These are phyloP conservation scores for Melampsora larici-populina DNA, from an alignment of 1,284 basidiomycete species.

Conservation along the genomic window DNA sequence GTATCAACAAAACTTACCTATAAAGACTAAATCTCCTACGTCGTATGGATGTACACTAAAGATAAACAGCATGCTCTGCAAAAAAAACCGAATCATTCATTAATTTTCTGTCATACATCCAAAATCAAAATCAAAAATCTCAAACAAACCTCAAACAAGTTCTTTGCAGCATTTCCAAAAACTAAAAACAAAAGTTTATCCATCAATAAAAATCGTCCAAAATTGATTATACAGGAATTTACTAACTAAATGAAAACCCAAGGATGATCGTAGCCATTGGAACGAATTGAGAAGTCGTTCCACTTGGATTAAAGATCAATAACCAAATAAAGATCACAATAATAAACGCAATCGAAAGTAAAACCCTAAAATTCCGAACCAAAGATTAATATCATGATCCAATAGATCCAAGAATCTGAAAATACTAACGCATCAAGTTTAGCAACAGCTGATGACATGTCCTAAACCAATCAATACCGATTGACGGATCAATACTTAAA, in stretches of 20 bases:
- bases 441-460: slow-evolving; percentile 62
- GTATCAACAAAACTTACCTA: slow-evolving; percentile 47
- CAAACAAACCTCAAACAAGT: slow-evolving; percentile 70
- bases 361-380: slow-evolving; percentile 56
- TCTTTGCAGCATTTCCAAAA: slow-evolving; percentile 76
- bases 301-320: slow-evolving; percentile 69
- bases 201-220: not conserved
- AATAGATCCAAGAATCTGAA: not conserved
- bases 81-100: not conserved
- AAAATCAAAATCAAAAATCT: slow-evolving; percentile 67
- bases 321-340: slow-evolving; percentile 69
- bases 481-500: not conserved
- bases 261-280: slow-evolving; percentile 72
- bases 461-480: slow-evolving; percentile 50
- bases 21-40: slow-evolving; percentile 53
- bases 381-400: not conserved
- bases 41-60: slow-evolving; percentile 52
- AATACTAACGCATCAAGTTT: slow-evolving; percentile 62
- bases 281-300: slow-evolving; percentile 72
- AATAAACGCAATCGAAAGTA: slow-evolving; percentile 64
- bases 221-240: slow-evolving; percentile 59
- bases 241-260: slow-evolving; percentile 50
- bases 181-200: slow-evolving; percentile 44
- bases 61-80: slow-evolving; percentile 38
- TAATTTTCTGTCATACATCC: not conserved